Base-by-base conservation (phyloP, 2,329 filamentous ascomycete genomes). In the Teratosphaeria gauchensis region DNA sequence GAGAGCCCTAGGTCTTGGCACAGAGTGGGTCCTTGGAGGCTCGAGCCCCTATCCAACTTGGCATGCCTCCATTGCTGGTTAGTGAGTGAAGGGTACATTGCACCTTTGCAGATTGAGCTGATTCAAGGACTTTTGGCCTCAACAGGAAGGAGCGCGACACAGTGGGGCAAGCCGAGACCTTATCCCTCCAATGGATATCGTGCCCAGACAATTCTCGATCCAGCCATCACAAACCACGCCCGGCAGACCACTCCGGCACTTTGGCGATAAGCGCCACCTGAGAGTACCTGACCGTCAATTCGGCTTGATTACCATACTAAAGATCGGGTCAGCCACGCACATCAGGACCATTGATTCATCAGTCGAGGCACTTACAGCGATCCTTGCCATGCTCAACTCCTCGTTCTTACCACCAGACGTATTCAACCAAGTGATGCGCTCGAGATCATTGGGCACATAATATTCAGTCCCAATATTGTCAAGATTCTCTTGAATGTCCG, bases 301-400 rank as follows among this genome's bases (percentile, higher is more conserved):
- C 58, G 3, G 63, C 63, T 38, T 65, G 31, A 51, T 64, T 65
- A 12, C 63, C 63, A 51, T 64, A 64, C 63, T 62, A 38, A 8
- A 48, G 32, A 31, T 16, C 46, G 16, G 6, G 16, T 21, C 12
- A 46, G 54, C 32, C 35, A 51, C 19, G 24, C 24, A 28, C 24
- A 28, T 28, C 24, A 28, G 24, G 24, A 28, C 4, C 24, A 28
- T 28, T 28, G 24, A 4, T 4, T 28, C 24, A 28, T 28, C 24
- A 28, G 24, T 28, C 24, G 24, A 28, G 24, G 24, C 24, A 57
- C 55, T 57, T 21, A 58, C 56, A 14, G 28, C 30, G 3, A 58
- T 16, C 12, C 32, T 42, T 8, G 51, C 51, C 32, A 8, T 28
- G 24, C 51, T 58, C 11, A 58, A n/a, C 51, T 58, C 56, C 33